Evolutionary conservation across 352 stramenopile genomes (phyloP).

Genomic region (Phytophthora brassicae): DNA sequence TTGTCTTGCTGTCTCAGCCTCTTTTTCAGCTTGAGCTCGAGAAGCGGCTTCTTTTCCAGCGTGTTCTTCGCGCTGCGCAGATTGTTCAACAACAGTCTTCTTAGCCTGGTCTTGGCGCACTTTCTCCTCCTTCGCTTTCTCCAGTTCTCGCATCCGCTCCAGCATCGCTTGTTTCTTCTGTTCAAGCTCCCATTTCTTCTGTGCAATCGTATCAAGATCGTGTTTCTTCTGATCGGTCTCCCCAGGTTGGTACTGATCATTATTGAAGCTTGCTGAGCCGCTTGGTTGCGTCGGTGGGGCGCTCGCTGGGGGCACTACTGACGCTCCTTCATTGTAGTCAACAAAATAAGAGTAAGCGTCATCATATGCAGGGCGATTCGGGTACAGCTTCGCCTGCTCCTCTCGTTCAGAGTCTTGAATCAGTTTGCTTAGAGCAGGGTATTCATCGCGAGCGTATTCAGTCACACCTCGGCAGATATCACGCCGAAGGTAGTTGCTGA

Average conservation of each 20-base stretch:
- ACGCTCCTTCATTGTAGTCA: conserved; percentile 38
- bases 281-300: not conserved
- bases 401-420: conserved; percentile 63
- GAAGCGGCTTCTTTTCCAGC: conserved; percentile 24
- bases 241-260: conserved; percentile 5
- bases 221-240: conserved; percentile 30
- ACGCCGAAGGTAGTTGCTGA: conserved; percentile 59
- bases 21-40: conserved; percentile 36
- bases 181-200: conserved; percentile 58
- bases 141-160: conserved; percentile 48
- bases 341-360: conserved; percentile 79
- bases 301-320: not conserved
- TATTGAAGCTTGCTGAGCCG: not conserved
- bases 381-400: conserved; percentile 69
- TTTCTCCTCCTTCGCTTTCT: conserved; percentile 57
- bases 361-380: conserved; percentile 49
- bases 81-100: conserved; percentile 32
- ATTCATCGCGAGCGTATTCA: conserved; percentile 71
- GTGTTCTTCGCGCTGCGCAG: conserved; percentile 23
- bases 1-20: conserved; percentile 33
- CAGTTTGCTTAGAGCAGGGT: conserved; percentile 69
- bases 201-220: conserved; percentile 62
- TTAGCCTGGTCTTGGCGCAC: conserved; percentile 43
- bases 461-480: conserved; percentile 85
- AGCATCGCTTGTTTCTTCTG: conserved; percentile 55